Evolutionary conservation across 225 moss, liverwort and hornwort species (phyloP).

Genomic region (Bryum argenteum): DNA sequence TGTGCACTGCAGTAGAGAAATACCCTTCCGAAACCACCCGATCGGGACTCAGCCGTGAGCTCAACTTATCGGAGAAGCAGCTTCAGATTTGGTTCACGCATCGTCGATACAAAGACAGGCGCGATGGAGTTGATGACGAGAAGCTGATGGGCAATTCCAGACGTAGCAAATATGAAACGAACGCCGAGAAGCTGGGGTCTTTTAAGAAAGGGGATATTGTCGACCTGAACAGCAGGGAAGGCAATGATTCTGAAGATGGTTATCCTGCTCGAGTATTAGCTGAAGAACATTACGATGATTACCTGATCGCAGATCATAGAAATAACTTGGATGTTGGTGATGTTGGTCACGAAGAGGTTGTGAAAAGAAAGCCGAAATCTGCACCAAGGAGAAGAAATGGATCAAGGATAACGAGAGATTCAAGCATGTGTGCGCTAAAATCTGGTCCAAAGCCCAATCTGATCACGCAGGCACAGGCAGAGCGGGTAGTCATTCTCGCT

Average conservation of each 20-base stretch:
- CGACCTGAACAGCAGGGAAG: conserved; percentile 44
- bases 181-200: conserved; percentile 28
- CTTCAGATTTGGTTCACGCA: conserved; percentile 89
- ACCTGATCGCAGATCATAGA: conserved; percentile 37
- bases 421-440: conserved; percentile 21
- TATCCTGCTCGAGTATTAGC: conserved; percentile 49
- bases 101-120: conserved; percentile 82
- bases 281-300: conserved; percentile 43
- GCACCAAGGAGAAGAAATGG: conserved; percentile 32
- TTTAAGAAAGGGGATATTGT: conserved; percentile 34
- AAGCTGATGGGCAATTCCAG: conserved; percentile 68
- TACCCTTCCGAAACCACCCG: conserved; percentile 74
- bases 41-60: conserved; percentile 56
- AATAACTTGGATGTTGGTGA: conserved; percentile 33
- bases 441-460: conserved; percentile 30
- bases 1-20: conserved; percentile 50
- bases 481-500: conserved; percentile 27
- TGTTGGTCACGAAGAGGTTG: conserved; percentile 26
- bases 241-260: conserved; percentile 42
- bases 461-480: conserved; percentile 20
- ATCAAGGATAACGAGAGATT: conserved; percentile 26
- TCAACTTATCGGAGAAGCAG: conserved; percentile 81
- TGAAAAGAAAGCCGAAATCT: conserved; percentile 28
- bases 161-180: conserved; percentile 58
- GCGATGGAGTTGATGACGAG: conserved; percentile 73